Percentiles rank a stretch among this genome's conserved stretches.
Evolutionary conservation across 2,329 filamentous ascomycete genomes (phyloP).

Genomic region (Pseudogymnoascus sp.): DNA sequence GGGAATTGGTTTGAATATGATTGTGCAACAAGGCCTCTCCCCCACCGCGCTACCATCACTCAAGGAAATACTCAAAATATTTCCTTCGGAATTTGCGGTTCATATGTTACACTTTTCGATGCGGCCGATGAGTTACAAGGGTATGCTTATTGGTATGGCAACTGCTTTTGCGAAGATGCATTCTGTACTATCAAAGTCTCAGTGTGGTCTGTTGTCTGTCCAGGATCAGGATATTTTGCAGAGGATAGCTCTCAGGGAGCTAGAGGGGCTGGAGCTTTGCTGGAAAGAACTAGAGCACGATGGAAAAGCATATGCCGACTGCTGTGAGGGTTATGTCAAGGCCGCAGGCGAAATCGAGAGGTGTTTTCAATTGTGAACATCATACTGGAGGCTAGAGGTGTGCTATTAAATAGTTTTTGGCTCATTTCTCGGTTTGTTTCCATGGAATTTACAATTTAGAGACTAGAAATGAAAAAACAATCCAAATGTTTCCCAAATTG

Average conservation of each 20-base stretch:
- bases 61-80: slow-evolving; percentile 20
- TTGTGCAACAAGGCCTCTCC: slow-evolving; percentile 10
- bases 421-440: background rate
- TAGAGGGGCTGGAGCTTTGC: slow-evolving; percentile 14
- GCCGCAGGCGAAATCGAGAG: slow-evolving; percentile 13
- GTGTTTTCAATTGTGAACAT: slow-evolving; percentile 14
- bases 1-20: slow-evolving; percentile 29
- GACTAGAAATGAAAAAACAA: background rate
- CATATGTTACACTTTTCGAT: slow-evolving; percentile 21
- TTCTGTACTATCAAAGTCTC: background rate
- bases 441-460: background rate
- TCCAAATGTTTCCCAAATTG: background rate
- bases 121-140: slow-evolving; percentile 21
- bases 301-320: slow-evolving; percentile 12
- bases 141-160: slow-evolving; percentile 28
- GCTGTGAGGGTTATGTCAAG: slow-evolving; percentile 15
- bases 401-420: background rate
- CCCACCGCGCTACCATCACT: slow-evolving; percentile 19
- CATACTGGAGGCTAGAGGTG: background rate
- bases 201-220: slow-evolving; percentile 10
- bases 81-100: slow-evolving; percentile 23
- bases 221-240: slow-evolving; percentile 13
- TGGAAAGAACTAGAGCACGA: slow-evolving; percentile 14
- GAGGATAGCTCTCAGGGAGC: slow-evolving; percentile 15
- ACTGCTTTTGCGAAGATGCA: slow-evolving; percentile 29